Evolutionary conservation across 2,329 filamentous ascomycete species (phyloP).

Genomic region (Hansfordia pulvinata): DNA sequence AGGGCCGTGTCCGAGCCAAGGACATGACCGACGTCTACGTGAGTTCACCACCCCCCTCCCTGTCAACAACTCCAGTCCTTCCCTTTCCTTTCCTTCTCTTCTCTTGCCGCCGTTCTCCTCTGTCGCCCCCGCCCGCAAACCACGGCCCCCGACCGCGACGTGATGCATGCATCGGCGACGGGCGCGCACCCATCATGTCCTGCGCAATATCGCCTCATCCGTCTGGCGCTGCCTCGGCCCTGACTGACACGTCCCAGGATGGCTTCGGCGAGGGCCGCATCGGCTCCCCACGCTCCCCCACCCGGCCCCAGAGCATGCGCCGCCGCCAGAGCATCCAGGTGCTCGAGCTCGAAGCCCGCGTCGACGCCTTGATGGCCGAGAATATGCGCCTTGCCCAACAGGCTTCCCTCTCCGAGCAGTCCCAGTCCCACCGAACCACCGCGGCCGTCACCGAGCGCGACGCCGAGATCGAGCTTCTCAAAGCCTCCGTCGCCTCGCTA

Average conservation of each 20-base stretch:
- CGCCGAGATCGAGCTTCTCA: slow-evolving; percentile 72
- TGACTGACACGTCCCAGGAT: slow-evolving; percentile 60
- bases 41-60: too few species aligned
- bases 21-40: slow-evolving; percentile 92
- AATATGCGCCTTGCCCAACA: slow-evolving; percentile 69
- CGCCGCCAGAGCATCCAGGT: slow-evolving; percentile 96
- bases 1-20: slow-evolving; percentile 71
- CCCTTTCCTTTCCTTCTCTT: slow-evolving; percentile 5
- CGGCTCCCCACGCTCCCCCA: slow-evolving; percentile 81
- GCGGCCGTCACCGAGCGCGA: slow-evolving; percentile 69
- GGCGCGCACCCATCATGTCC: neutral
- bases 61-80: slow-evolving; percentile 6
- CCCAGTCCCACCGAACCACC: slow-evolving; percentile 50
- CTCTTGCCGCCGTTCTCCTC: too few species aligned
- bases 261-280: slow-evolving; percentile 81
- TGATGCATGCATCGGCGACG: too few species aligned
- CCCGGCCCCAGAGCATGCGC: slow-evolving; percentile 87
- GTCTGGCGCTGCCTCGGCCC: slow-evolving; percentile 6
- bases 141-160: too few species aligned
- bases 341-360: slow-evolving; percentile 73
- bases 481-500: slow-evolving; percentile 64
- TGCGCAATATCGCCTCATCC: slow-evolving; percentile 3
- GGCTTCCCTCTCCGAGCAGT: slow-evolving; percentile 54
- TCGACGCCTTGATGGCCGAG: slow-evolving; percentile 76
- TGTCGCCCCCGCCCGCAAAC: too few species aligned